Percentiles rank a stretch among this genome's conserved stretches.
phyloP scores from a whole-genome alignment of 306 rosid species.

The Betula pendula region DNA sequence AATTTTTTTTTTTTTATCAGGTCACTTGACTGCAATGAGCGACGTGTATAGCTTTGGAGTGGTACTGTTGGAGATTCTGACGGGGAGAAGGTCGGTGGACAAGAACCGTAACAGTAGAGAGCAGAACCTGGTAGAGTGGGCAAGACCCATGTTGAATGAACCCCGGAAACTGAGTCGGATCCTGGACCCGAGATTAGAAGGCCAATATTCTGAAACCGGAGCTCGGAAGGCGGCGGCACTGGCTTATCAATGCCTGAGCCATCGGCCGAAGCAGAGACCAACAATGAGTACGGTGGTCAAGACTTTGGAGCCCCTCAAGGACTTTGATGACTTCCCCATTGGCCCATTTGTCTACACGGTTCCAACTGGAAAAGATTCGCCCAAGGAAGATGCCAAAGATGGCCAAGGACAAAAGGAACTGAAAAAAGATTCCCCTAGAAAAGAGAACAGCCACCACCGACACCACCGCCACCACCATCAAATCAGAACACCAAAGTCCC shows the following conservation, averaged over 20 bases:
- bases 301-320: conserved; percentile 71
- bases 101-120: conserved; percentile 65
- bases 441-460: conserved; percentile 29
- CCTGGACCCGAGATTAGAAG: conserved; percentile 89
- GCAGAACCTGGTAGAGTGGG: conserved; percentile 83
- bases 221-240: conserved; percentile 85
- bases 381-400: conserved; percentile 21
- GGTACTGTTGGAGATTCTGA: conserved; percentile 66
- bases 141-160: conserved; percentile 68
- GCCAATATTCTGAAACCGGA: conserved; percentile 75
- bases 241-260: conserved; percentile 87
- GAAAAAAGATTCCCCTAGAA: conserved; percentile 24
- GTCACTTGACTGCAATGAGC: conserved; percentile 93
- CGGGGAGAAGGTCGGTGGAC: conserved; percentile 83
- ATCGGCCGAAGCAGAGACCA: conserved; percentile 79
- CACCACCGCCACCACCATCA: conserved; percentile 30
- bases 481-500: conserved; percentile 46
- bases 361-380: conserved; percentile 34
- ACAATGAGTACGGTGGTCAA: conserved; percentile 68
- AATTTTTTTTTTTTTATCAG: conserved; percentile 29
- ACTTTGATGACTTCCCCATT: conserved; percentile 61
- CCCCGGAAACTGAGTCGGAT: conserved; percentile 50
- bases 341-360: conserved; percentile 76
- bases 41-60: conserved; percentile 97
- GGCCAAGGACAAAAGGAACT: conserved; percentile 31